A percentile compares a stretch with the other conserved stretches of the same genome.
phyloP scores from a whole-genome alignment of 805 yeast species.

The Metschnikowia kunwiensis region DNA sequence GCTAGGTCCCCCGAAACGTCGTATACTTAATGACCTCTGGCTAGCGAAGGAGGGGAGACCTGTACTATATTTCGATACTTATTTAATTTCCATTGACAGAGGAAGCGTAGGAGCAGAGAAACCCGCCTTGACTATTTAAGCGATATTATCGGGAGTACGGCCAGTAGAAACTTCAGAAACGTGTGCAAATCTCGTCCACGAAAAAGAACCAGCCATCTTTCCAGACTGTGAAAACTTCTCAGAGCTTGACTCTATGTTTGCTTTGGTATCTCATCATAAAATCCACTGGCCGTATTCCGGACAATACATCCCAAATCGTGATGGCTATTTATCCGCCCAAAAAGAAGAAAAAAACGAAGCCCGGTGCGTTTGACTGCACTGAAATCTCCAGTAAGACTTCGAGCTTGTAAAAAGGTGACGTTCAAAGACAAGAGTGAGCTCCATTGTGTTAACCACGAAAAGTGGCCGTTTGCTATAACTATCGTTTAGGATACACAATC shows the following conservation, averaged over 20 bases:
- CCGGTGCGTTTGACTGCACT: slow-evolving; percentile 70
- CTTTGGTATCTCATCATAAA: slow-evolving; percentile 68
- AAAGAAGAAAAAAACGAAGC: slow-evolving; percentile 36
- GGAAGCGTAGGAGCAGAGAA: neutral
- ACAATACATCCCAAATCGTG: slow-evolving; percentile 11
- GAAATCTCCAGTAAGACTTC: slow-evolving; percentile 30
- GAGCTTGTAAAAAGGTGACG: slow-evolving; percentile 32
- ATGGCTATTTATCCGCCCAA: slow-evolving; percentile 9
- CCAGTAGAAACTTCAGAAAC: slow-evolving; percentile 28
- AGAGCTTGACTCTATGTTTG: slow-evolving; percentile 93
- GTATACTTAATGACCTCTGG: slow-evolving; percentile 1
- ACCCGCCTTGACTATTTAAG: slow-evolving; percentile 8
- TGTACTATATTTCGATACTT: slow-evolving; percentile 4
- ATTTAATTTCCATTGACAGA: no score
- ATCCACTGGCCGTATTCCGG: slow-evolving; percentile 14
- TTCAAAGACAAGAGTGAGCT: slow-evolving; percentile 78
- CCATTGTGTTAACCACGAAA: slow-evolving; percentile 65
- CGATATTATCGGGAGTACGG: slow-evolving; percentile 7
- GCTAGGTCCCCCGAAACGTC: neutral
- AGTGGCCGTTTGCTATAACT: slow-evolving; percentile 67
- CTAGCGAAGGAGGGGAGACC: slow-evolving; percentile 3
- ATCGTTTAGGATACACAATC: slow-evolving; percentile 57
- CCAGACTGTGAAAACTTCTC: slow-evolving; percentile 54
- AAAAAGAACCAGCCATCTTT: slow-evolving; percentile 41
- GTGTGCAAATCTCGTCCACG: slow-evolving; percentile 70